Percentiles rank a stretch among this genome's conserved stretches.
Conservation (phyloP, 2,329 filamentous ascomycete genomes). For the Fusarium ramigenum region DNA sequence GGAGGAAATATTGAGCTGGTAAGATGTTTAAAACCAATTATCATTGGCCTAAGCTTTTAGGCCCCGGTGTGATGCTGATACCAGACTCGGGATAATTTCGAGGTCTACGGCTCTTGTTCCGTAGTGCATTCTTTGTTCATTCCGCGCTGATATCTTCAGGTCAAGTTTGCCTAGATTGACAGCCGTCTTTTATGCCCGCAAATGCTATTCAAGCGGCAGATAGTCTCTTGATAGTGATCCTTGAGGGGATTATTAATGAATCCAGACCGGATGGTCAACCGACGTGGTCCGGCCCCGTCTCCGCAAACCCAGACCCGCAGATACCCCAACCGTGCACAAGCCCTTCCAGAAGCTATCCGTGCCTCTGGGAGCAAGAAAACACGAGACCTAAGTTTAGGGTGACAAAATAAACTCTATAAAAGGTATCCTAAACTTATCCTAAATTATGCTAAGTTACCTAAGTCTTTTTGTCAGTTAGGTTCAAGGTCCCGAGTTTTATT, state of each 20-base stretch:
- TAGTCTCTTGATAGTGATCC: accelerated
- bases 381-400: too few species aligned
- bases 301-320: neutral
- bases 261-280: neutral
- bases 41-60: neutral
- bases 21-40: neutral
- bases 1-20: accelerated
- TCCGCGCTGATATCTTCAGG: too few species aligned
- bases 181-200: accelerated
- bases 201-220: accelerated
- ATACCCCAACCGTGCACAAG: neutral
- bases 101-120: neutral
- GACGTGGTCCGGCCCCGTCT: accelerated
- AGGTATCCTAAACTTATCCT: too few species aligned
- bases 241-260: accelerated
- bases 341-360: neutral
- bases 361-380: too few species aligned
- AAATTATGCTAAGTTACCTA: too few species aligned
- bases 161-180: neutral
- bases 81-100: accelerated
- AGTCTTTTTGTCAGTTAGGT: too few species aligned
- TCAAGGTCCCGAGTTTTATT: too few species aligned
- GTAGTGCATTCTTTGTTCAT: neutral
- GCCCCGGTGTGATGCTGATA: neutral
- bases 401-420: too few species aligned